Evolutionary conservation across 176 grass and related monocot genomes (phyloP), one percentile per base, ranked within the genome.

Genomic region (Triticum dicoccoides): DNA sequence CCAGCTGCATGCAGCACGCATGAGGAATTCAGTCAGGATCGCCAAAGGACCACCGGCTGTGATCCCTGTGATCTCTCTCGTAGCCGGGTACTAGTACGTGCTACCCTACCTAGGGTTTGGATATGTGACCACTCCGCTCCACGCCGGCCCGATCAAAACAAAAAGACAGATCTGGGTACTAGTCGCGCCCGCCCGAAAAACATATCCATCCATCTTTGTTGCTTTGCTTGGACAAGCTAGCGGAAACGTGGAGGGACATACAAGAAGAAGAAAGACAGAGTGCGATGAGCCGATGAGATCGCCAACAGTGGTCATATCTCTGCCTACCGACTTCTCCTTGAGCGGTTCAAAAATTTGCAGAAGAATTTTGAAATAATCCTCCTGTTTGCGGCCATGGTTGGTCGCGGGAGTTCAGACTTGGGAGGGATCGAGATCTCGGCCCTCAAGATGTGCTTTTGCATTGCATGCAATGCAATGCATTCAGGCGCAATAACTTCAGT

Each of bases 401-500:
- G 66, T 69, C 66, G 33, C 1, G 4, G 15, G 66, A 35, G 33
- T 69, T 37, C 66, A 69, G 32, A 69, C 66, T 20, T 9, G 66
- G 17, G 41, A 69, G 66, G 17, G 41, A 69, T 21, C 66, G 64
- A 69, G 66, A 69, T 20, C 54, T 59, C 18, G 6, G 18, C 54
- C 54, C 18, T 7, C 7, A 1, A 21, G 54, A 59, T 59, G 1
- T 59, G 54, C 54, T 21, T 21, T 59, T 59, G 54, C 52, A 56
- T 34, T 32, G 65, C n/a, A 44, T 44, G 41, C 41, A 44, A 35
- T 5, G 35, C 3, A 29, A 29, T 67, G 12, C 65, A 32, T 29
- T 15, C 72, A 75, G 72, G 42, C 42, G 42, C 72, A 75, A 75
- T 75, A 75, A 75, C 71, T 74, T 27, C n/a, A 47, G 71, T 47